Conservation (phyloP, 805 yeast species). For the Candida ovalis region DNA sequence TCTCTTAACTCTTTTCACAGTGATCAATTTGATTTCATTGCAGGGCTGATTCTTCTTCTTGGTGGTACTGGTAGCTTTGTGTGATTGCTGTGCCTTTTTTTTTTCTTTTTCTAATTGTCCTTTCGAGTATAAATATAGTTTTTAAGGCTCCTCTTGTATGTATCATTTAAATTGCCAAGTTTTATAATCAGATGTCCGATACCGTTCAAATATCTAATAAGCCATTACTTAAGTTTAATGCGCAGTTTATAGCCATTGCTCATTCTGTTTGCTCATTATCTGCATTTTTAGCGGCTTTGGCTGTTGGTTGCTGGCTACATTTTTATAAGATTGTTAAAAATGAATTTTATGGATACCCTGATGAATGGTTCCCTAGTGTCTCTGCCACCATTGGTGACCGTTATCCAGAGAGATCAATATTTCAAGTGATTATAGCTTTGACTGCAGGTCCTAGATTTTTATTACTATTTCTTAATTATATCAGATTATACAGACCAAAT, state of each 20-base stretch:
- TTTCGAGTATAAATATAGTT: no score
- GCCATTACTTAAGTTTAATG: conserved; percentile 45
- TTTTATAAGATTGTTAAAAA: conserved; percentile 85
- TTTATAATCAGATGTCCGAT: neutral
- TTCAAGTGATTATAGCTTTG: conserved; percentile 86
- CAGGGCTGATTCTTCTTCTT: no score
- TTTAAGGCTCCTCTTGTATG: no score
- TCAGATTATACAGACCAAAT: conserved; percentile 39
- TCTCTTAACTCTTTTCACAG: no score
- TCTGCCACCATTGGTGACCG: conserved; percentile 96
- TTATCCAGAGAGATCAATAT: conserved; percentile 91
- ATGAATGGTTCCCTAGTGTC: conserved; percentile 98
- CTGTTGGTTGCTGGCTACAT: conserved; percentile 73
- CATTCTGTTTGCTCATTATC: conserved; percentile 69
- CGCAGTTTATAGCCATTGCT: conserved; percentile 60
- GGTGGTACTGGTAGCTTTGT: no score
- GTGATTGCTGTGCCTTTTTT: no score
- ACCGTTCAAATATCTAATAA: neutral
- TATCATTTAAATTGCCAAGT: no score
- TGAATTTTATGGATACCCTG: conserved; percentile 86
- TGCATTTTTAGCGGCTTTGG: conserved; percentile 74
- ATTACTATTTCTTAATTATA: conserved; percentile 48
- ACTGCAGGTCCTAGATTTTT: conserved; percentile 92
- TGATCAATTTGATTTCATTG: no score
- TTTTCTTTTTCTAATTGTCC: no score